These are phyloP conservation scores for Leccinum fuscescens DNA, from an alignment of 1,284 basidiomycete species.

Conservation along the genomic window DNA sequence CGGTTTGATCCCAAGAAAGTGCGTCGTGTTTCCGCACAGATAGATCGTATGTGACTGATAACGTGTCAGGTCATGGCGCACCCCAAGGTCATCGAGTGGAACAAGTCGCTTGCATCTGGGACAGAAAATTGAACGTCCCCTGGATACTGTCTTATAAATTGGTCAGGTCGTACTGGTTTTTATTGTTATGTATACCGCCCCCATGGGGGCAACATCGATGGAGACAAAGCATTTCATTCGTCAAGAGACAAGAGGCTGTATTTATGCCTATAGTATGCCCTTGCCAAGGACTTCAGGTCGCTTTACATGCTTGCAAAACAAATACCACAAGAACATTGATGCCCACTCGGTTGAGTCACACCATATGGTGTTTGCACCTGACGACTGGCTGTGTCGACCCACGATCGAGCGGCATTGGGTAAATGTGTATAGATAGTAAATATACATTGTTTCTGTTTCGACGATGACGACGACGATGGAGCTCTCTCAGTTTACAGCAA, in stretches of 20 bases:
- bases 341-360: too few species aligned
- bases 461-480: not conserved
- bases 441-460: not conserved
- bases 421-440: not conserved
- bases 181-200: not conserved
- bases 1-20: conserved; percentile 74
- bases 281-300: not conserved
- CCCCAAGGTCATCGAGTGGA: too few species aligned
- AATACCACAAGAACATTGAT: too few species aligned
- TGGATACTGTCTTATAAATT: not conserved
- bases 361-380: too few species aligned
- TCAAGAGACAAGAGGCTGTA: not conserved
- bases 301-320: not conserved
- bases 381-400: too few species aligned
- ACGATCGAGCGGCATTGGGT: not conserved
- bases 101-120: not conserved
- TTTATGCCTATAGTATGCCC: not conserved
- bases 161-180: not conserved
- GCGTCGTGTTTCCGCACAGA: conserved; percentile 2
- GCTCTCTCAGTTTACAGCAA: conserved; percentile 34
- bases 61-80: too few species aligned
- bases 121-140: not conserved
- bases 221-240: not conserved
- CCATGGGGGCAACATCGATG: not conserved
- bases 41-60: not conserved